Evolutionary conservation across 2,329 filamentous ascomycete species (phyloP), one percentile per base, ranked within the genome.

Genomic region (Talaromyces funiculosus): DNA sequence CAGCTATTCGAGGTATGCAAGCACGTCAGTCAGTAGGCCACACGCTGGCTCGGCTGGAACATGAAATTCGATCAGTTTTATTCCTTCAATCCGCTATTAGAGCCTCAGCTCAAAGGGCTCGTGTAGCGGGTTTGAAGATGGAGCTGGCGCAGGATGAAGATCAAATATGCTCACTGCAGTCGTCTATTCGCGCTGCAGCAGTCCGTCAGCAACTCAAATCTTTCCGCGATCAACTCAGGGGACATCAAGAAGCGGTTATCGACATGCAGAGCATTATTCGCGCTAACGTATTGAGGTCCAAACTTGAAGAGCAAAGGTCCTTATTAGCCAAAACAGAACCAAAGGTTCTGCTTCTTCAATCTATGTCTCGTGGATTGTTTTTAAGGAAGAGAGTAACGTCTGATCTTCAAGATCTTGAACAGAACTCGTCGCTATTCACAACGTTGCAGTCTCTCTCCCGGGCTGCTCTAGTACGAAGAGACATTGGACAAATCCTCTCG

Each of bases 1-100:
- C 82, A 4, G 73, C 78, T 10, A 78, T 84, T 56, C 81, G 88
- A 62, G 88, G 85, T 49, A 85, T 86, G 81, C 75, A 73, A 37
- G 61, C 67, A 22, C 73, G 73, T 26, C 64, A 67, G 37, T 61
- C 66, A 4, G 14, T 75, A 20, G 61, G 65, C n/a, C 65, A 69
- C 26, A 65, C 68, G 12, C 65, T 65, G 29, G 35, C 61, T 16
- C 62, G 62, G 6, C 70, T 77, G 14, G 57, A 67, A 20, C 57
- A 63, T n/a, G 68, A 75, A 62, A 62, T 43, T 0, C 56, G 62
- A 5, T 62, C 67, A 3, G 70, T 79, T 49, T 69, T 68, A 20
- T 62, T 64, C 3, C 53, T 78, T 47, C 77, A 79, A 67, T 71
- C 75, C 18, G 66, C 59, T 4, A 65, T 67, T 26, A 67, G 76